Percentiles rank a stretch among this genome's conserved stretches.
Conservation (phyloP, 345 rosid species). For the Moricandia moricandioides region DNA sequence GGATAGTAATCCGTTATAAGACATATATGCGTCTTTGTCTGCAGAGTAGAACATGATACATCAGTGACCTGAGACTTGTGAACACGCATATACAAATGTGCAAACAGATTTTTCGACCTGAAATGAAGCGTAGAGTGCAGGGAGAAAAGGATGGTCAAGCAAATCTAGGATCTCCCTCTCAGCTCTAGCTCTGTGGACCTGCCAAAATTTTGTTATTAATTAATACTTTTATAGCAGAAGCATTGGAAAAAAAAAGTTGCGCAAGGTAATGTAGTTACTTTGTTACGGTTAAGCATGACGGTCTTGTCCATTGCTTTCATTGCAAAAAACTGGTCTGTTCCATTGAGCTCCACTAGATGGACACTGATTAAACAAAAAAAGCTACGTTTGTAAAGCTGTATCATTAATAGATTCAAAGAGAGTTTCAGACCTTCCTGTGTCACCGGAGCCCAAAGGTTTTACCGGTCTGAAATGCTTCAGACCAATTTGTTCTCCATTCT, state of each 20-base stretch:
- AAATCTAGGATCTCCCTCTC: slow-evolving; percentile 90
- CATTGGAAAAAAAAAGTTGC: background rate
- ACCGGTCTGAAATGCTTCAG: slow-evolving; percentile 79
- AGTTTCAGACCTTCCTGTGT: slow-evolving; percentile 79
- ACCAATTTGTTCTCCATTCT: slow-evolving; percentile 68
- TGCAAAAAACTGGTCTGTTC: slow-evolving; percentile 67
- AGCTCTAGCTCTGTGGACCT: slow-evolving; percentile 98
- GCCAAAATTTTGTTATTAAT: background rate
- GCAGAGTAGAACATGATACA: slow-evolving; percentile 25
- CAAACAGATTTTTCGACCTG: slow-evolving; percentile 49
- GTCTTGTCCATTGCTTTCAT: slow-evolving; percentile 98
- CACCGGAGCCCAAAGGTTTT: slow-evolving; percentile 94
- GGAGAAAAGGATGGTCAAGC: slow-evolving; percentile 98
- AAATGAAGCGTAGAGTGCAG: slow-evolving; percentile 96
- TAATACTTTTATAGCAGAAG: background rate
- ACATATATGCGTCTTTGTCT: slow-evolving; percentile 95
- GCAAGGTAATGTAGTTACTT: slow-evolving; percentile 47
- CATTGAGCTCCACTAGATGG: slow-evolving; percentile 83
- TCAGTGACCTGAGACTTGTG: slow-evolving; percentile 1
- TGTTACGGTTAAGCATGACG: slow-evolving; percentile 87
- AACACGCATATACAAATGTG: background rate
- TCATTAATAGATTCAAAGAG: background rate
- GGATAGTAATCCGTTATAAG: slow-evolving; percentile 91
- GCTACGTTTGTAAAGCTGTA: background rate
- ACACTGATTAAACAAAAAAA: slow-evolving; percentile 49